Conservation (phyloP, 257 asterid genomes). For the Solanum chilense region DNA sequence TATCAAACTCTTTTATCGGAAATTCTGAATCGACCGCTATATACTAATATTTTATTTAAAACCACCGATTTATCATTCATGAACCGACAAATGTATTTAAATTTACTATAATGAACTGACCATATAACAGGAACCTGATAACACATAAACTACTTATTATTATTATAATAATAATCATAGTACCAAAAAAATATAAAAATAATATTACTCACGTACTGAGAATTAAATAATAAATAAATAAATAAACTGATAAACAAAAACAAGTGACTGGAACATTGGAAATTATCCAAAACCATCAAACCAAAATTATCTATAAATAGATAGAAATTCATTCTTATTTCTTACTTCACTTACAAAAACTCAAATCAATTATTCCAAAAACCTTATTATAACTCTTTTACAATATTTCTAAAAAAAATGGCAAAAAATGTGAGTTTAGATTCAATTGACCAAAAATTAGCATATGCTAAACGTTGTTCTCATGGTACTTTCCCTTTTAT, state of each 20-base stretch:
- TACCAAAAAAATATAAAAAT: not conserved
- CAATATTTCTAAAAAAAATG: slow-evolving; percentile 3
- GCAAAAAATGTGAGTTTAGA: slow-evolving; percentile 25
- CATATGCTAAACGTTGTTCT: slow-evolving; percentile 74
- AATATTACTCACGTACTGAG: not conserved
- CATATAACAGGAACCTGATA: not conserved
- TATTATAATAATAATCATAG: not conserved
- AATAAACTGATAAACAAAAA: not conserved
- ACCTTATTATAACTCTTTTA: too few species aligned
- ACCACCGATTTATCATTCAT: not conserved
- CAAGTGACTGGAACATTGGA: slow-evolving; percentile 8
- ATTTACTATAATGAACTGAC: not conserved
- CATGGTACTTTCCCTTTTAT: slow-evolving; percentile 28
- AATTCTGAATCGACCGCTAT: too few species aligned
- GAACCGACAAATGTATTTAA: not conserved
- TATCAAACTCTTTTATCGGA: accelerated
- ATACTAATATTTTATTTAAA: not conserved
- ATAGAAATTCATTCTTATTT: not conserved
- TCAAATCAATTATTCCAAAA: not conserved
- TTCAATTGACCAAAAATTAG: slow-evolving; percentile 51
- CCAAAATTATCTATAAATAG: slow-evolving; percentile 5
- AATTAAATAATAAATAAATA: not conserved
- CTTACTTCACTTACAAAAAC: not conserved
- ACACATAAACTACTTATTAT: not conserved
- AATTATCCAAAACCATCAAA: slow-evolving; percentile 26